Evolutionary conservation across 139 green algal genomes (phyloP).

Genomic region (Zygnema circumcarinatum): DNA sequence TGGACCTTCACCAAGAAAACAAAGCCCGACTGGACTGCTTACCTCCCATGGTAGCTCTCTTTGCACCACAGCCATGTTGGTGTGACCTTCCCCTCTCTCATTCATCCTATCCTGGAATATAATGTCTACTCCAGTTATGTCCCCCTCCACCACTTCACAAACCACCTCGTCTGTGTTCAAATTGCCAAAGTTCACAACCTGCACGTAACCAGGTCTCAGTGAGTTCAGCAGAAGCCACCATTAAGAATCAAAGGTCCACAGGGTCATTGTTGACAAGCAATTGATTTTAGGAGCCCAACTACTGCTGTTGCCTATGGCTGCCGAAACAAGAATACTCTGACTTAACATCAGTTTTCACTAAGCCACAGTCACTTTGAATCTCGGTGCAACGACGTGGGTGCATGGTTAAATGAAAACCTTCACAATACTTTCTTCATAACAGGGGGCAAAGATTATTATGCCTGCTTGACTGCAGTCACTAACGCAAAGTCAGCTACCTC

Average conservation of each 20-base stretch:
- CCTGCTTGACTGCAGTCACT: no score
- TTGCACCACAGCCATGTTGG: slow-evolving; percentile 61
- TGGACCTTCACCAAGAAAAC: no score
- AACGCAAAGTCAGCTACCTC: no score
- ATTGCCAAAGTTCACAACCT: slow-evolving; percentile 72
- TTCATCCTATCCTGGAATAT: slow-evolving; percentile 73
- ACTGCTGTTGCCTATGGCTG: background rate
- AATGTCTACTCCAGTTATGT: slow-evolving; percentile 64
- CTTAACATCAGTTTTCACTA: slow-evolving; percentile 18
- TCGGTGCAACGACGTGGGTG: no score
- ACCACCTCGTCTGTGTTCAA: slow-evolving; percentile 77
- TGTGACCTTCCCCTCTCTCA: slow-evolving; percentile 60
- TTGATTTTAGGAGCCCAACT: background rate
- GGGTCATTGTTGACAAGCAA: background rate
- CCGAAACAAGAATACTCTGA: slow-evolving; percentile 63
- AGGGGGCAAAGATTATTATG: no score
- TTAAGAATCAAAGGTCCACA: background rate
- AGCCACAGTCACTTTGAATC: background rate
- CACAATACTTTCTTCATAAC: no score
- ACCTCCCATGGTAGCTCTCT: slow-evolving; percentile 71
- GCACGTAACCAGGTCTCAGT: slow-evolving; percentile 17
- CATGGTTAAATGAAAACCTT: no score
- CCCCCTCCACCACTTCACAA: slow-evolving; percentile 73
- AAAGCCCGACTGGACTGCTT: background rate
- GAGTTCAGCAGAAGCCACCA: background rate